Evolutionary conservation across 495 filamentous ascomycete species (phyloP), one percentile per base, ranked within the genome.

Genomic region (Hypoxylon subgilvum): DNA sequence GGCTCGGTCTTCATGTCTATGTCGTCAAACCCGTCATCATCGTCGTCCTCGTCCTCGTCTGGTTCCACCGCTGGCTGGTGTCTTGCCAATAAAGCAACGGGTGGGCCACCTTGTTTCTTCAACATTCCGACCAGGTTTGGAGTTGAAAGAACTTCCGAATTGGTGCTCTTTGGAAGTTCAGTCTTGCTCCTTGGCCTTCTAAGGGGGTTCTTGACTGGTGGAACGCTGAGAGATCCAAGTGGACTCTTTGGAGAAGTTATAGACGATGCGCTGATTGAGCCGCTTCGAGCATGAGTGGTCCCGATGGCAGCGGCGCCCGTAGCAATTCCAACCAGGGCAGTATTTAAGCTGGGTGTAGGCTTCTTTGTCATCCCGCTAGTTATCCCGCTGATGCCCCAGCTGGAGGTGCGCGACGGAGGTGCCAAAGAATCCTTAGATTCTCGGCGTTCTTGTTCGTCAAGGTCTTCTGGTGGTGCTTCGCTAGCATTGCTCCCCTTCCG

Each of bases 111-210:
- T 39, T 74, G 71, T 48, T 73, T 77, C 66, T 76, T 84, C 76
- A 75, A 74, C 68, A 83, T 69, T 9, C 70, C 74, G 14, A 74
- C 71, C 19, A 84, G 51, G 46, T 71, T 67, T 1, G 74, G 67
- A 2, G 66, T 53, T 10, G 66, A 69, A 27, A 52, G 25, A 2
- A 17, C 19, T 31, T 58, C 63, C 19, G 44, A 38, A 38, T 28
- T 68, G 21, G 75, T 67, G 10, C 75, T 69, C 51, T 73, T 79
- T 3, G 83, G 76, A 21, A 91, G 59, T 49, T 96, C 92, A 57
- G 90, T 94, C 66, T 82, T 86, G 74, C 89, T 93, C 65, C 91
- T 79, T 4, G 73, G 76, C 31, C 91, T 86, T 36, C 74, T 81
- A 40, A 86, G 77, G 7, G 77, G 66, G 42, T 79, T 78, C 63